phyloP scores from a whole-genome alignment of 306 rosid species.

The Adenanthera pavonina region DNA sequence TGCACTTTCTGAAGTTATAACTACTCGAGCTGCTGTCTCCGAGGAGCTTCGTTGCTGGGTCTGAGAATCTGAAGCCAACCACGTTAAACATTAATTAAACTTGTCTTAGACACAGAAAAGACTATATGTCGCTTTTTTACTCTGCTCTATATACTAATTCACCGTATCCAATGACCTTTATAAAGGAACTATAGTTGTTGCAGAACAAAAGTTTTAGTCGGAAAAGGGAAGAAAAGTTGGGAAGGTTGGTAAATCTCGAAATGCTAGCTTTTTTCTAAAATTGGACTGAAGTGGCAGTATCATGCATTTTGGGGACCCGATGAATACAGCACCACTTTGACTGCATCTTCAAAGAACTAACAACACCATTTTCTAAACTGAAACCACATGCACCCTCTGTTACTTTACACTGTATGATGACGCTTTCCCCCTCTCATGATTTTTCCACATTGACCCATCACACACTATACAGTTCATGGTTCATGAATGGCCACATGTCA shows the following conservation, averaged over 20 bases:
- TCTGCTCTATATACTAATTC: neutral
- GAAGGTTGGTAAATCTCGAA: neutral
- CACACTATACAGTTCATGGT: conserved; percentile 20
- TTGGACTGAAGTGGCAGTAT: neutral
- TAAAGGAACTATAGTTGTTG: neutral
- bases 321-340: conserved; percentile 40
- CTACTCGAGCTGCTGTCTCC: conserved; percentile 68
- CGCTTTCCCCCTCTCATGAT: conserved; percentile 42
- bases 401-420: conserved; percentile 52
- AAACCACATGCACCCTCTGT: conserved; percentile 64
- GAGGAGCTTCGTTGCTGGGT: conserved; percentile 57
- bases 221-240: neutral
- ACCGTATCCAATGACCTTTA: neutral
- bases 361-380: conserved; percentile 28
- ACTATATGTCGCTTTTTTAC: neutral
- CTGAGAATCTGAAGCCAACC: conserved; percentile 28
- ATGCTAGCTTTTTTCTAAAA: conserved; percentile 1
- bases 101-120: neutral
- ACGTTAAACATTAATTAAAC: too few species aligned
- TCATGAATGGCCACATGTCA: conserved; percentile 40
- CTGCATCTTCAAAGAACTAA: conserved; percentile 43
- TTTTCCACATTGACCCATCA: conserved; percentile 53
- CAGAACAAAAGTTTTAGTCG: neutral
- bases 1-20: conserved; percentile 54
- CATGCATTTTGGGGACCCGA: conserved; percentile 39